Evolutionary conservation across 495 filamentous ascomycete species (phyloP).

Genomic region (Talaromyces proteolyticus): DNA sequence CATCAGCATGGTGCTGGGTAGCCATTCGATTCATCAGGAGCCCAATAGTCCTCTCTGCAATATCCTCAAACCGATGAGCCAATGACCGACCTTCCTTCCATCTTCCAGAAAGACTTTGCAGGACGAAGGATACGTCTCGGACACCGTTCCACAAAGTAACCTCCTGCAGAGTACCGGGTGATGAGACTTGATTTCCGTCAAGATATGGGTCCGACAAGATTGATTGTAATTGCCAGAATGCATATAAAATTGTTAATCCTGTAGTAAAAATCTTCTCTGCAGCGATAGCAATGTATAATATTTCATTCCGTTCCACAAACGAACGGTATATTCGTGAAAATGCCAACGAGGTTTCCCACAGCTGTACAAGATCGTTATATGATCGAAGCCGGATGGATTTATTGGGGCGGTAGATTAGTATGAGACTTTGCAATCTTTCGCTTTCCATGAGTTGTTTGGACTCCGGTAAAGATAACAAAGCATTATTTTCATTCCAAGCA

Average conservation of each 20-base stretch:
- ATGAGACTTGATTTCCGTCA: background rate
- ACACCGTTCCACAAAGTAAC: background rate
- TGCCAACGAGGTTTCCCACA: background rate
- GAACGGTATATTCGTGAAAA: background rate
- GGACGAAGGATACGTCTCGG: background rate
- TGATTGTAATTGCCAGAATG: background rate
- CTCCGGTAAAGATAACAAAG: background rate
- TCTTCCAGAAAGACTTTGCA: background rate
- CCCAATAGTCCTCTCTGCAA: background rate
- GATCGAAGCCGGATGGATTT: background rate
- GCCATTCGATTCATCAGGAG: background rate
- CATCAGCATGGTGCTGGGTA: background rate
- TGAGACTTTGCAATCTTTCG: background rate
- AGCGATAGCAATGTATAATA: background rate
- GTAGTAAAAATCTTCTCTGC: background rate
- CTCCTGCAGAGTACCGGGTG: background rate
- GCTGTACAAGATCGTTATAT: background rate
- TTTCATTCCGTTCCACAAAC: background rate
- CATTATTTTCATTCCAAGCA: background rate
- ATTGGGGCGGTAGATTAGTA: background rate
- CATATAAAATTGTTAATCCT: background rate
- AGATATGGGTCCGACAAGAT: background rate
- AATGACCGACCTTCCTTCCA: background rate
- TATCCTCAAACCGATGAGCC: background rate
- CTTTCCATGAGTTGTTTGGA: background rate